Base-by-base conservation (phyloP, 352 stramenopile species). In the Aphanomyces cochlioides region DNA sequence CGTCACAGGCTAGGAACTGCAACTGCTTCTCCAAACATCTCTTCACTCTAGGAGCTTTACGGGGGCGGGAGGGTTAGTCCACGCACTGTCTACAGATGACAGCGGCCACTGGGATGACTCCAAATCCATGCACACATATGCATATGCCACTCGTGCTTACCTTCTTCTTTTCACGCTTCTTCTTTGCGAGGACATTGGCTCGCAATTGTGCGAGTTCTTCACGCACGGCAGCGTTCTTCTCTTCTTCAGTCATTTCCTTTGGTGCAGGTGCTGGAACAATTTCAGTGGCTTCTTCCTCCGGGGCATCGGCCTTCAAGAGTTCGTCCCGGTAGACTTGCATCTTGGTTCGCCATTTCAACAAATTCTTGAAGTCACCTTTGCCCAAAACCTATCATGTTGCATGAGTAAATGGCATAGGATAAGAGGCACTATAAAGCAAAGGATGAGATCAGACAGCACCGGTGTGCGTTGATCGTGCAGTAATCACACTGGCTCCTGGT, bases 321-420 rank as follows among this genome's bases (percentile, higher is more conserved):
- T 93, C 85, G 2, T 90, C 79, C 63, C 92, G 92, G 79, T 92
- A 93, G 67, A 88, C 87, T 5, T 80, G 73, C 85, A 99, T 98
- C 41, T 97, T 96, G 5, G 96, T 79, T 19, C 97, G 88, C 98
- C 98, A 99, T 63, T 95, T 98, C 10, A 99, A 78, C 21, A 99
- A 73, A 34, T 79, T 80, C 78, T 98, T 99, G 67, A 99, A 99
- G 71, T 99, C 98, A 6, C 79, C 76, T 63, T 99, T 99, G 57
- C 98, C 97, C 13, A 99, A 84, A 7, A 99, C 87, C 87, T 95
- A 75, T 36, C 58, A 40, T 28, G 15, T 40, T 54, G 21, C 10
- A 34, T 39, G 2, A n/a, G 10, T 1, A 63, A 7, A 39, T n/a
- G 21, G 63, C 3, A 37, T 71, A 47, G 34, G 7, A 63, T 7